Evolutionary conservation across 1,284 basidiomycete species (phyloP), one percentile per base, ranked within the genome.

Genomic region (Microbotryum intermedium): DNA sequence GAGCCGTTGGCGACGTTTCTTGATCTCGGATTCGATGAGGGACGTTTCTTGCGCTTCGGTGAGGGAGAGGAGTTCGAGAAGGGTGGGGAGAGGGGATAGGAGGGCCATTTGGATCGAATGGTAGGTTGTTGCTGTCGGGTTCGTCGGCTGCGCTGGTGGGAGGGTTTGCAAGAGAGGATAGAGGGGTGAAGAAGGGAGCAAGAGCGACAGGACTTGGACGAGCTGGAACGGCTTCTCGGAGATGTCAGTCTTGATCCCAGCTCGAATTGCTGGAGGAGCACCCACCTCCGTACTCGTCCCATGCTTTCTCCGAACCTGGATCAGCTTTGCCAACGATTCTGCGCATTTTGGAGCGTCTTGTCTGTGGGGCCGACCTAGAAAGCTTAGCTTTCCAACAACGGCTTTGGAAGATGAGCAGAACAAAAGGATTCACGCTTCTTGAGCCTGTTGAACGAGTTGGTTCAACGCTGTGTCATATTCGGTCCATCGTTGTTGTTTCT

Each of bases 321-420:
- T 75, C 44, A 89, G 76, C 66, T 85, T 87, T 72, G 92, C 87
- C 47, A 94, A 73, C 0, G 79, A 77, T 70, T 90, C 87, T 1
- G 87, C 89, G 66, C 85, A 88, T 74, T 88, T 93, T 9, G 78
- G 78, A 0, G 81, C 82, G 72, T 97, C 90, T 39, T 83, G 77
- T 6, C 90, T 92, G 65, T 18, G 21, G 20, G 26, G n/a, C 7
- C 21, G 11, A n/a, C 26, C 49, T n/a, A n/a, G n/a, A n/a, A n/a
- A n/a, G n/a, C n/a, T n/a, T n/a, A 39, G 16, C 9, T 53, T n/a
- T 39, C 11, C 46, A 21, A 8, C 21, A 18, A 50, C 50, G 20
- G 29, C 9, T 8, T 48, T 10, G 13, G 9, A 16, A 23, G 2
- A 5, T 11, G 1, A 13, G 30, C 20, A 10, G 23, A 29, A 29